Evolutionary conservation across 2,329 filamentous ascomycete genomes (phyloP).

Genomic region (Fusarium robinianum): DNA sequence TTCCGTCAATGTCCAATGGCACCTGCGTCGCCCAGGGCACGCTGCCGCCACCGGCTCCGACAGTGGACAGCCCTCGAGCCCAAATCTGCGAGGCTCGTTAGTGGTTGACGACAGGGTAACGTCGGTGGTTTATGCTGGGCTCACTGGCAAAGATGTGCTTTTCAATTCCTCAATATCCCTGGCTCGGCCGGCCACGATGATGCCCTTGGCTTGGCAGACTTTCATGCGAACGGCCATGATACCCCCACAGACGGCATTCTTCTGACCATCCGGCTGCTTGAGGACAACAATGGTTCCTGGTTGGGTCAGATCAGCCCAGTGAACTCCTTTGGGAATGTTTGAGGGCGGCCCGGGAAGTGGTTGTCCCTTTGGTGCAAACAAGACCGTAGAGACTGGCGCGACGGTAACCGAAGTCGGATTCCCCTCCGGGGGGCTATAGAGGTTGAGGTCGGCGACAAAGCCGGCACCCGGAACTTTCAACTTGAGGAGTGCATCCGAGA

Average conservation of each 20-base stretch:
- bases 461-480: slow-evolving; percentile 69
- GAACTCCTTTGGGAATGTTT: slow-evolving; percentile 62
- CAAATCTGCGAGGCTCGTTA: slow-evolving; percentile 53
- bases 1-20: slow-evolving; percentile 49
- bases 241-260: slow-evolving; percentile 74
- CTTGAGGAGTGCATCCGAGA: slow-evolving; percentile 75
- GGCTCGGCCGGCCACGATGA: slow-evolving; percentile 70
- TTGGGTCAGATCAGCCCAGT: slow-evolving; percentile 70
- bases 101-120: slow-evolving; percentile 16
- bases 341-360: slow-evolving; percentile 35
- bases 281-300: slow-evolving; percentile 67
- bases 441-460: slow-evolving; percentile 62
- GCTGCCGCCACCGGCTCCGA: slow-evolving; percentile 60
- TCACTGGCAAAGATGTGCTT: slow-evolving; percentile 59
- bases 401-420: slow-evolving; percentile 42
- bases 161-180: slow-evolving; percentile 67
- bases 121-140: slow-evolving; percentile 36
- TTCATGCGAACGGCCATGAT: slow-evolving; percentile 76
- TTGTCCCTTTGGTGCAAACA: slow-evolving; percentile 64
- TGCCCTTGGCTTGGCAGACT: slow-evolving; percentile 60
- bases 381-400: slow-evolving; percentile 62
- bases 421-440: slow-evolving; percentile 38
- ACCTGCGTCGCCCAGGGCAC: slow-evolving; percentile 59
- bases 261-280: slow-evolving; percentile 66
- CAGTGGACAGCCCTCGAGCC: slow-evolving; percentile 59